These are phyloP conservation scores for Hymenoscyphus fructigenus DNA, from an alignment of 2,329 filamentous ascomycete genomes.

Conservation along the genomic window DNA sequence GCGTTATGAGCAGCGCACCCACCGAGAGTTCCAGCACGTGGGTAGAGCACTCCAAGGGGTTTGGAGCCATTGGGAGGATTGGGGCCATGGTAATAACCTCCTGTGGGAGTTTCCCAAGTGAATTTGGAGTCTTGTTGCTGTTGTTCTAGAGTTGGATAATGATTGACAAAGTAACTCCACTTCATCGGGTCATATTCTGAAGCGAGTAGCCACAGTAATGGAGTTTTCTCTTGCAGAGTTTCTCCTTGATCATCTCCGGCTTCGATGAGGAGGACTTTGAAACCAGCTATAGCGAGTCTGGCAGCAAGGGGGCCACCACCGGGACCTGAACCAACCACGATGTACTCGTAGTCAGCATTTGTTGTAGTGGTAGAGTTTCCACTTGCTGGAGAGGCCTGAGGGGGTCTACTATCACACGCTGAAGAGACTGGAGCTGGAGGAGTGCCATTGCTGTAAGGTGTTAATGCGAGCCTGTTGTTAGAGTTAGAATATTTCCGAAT, in stretches of 20 bases:
- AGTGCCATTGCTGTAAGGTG: too few species aligned
- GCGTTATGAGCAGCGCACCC: constrained; percentile 34
- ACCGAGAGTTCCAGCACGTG: constrained; percentile 34
- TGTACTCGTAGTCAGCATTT: constrained; percentile 12
- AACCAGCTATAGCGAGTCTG: constrained; percentile 50
- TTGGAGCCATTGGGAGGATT: constrained; percentile 29
- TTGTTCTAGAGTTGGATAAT: background rate
- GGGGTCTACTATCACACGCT: too few species aligned
- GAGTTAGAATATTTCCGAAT: too few species aligned
- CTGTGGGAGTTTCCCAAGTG: background rate
- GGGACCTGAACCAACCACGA: constrained; percentile 51
- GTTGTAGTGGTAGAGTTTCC: background rate
- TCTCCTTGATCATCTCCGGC: constrained; percentile 51
- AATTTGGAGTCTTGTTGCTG: background rate
- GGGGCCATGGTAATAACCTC: background rate
- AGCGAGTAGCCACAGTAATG: constrained; percentile 46
- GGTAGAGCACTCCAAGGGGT: constrained; percentile 33
- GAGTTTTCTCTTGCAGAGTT: constrained; percentile 45
- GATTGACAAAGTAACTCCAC: constrained; percentile 47
- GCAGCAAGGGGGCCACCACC: constrained; percentile 51
- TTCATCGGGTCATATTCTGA: constrained; percentile 47
- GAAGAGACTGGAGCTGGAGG: too few species aligned
- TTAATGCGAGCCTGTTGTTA: too few species aligned
- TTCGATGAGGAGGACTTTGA: constrained; percentile 53
- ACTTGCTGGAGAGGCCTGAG: too few species aligned